Evolutionary conservation across 2,329 filamentous ascomycete genomes (phyloP), one percentile per base, ranked within the genome.

Genomic region (Sarocladiaceae sp.): DNA sequence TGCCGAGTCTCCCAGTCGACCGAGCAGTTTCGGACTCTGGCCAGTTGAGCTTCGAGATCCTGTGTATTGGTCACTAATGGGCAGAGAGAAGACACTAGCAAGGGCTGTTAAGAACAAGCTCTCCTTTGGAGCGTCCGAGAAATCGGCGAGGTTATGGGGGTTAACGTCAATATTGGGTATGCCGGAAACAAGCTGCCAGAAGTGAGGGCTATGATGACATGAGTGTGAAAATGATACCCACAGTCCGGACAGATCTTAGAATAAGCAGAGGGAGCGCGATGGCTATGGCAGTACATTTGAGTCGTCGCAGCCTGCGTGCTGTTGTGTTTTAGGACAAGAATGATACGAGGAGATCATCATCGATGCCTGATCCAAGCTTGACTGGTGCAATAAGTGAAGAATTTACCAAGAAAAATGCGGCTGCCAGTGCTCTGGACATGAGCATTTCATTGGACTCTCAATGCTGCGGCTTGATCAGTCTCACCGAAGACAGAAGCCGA

Each of bases 121-220:
- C 18, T 55, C 52, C 26, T 57, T 62, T 23, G 57, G 57, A 1
- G 58, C 60, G 4, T 56, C 55, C 3, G 64, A 66, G 54, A 37
- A 22, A 2, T 20, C 53, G 52, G 64, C 62, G 1, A 57, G 55
- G 22, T 39, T 57, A 2, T 60, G 61, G 53, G 64, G 62, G 2
- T 39, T 64, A 46, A 54, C 58, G 10, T 39, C 42, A 17, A 33
- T 64, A 2, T 29, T 62, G 13, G 62, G 61, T 4, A 51, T 64
- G 31, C 62, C 63, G 3, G n/a, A 33, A 11, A 26, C 46, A 13
- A 17, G 35, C 20, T 49, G 46, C 22, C 40, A 28, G 22, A 8
- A 4, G 10, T 46, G 40, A 46, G n/a, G 3, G 40, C 22, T 17
- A 28, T 46, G 5, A 10, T n/a, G 20, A 29, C n/a, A 22, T 28